Evolutionary conservation across 1,284 basidiomycete genomes (phyloP), one percentile per base, ranked within the genome.

Genomic region (Phylloporus sp.): DNA sequence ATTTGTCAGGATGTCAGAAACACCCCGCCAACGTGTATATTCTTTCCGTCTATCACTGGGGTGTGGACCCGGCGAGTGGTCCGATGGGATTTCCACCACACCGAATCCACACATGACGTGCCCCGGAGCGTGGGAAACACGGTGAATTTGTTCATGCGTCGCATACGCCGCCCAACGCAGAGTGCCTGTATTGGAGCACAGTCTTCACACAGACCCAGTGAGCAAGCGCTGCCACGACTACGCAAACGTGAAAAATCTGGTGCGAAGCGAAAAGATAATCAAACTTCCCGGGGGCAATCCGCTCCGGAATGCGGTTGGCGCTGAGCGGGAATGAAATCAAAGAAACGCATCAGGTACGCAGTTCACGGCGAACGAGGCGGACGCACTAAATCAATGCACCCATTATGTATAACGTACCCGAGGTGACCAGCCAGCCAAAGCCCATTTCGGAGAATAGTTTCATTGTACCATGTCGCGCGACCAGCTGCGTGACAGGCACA

Each of bases 231-330:
- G 93, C 95, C 29, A 88, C 76, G 52, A 96, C 82, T 31, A 96
- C 94, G 72, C 88, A 90, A 68, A 87, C 73, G 74, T 97, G 95
- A 77, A 98, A 97, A 71, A 96, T 91, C 77, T 92, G 91, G 80
- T 96, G 94, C 37, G 91, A 94, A 1, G 91, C 84, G 60, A 90
- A 86, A 68, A 95, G 84, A 73, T 86, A 84, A 79, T 97, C 94
- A 73, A 95, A 95, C 66, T 78, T 86, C 57, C 94, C 94, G 2
- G 94, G 94, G 15, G 82, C 81, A 66, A 91, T 82, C 34, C 88
- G 81, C 73, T 97, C 95, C 31, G 95, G 95, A 60, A 96, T 84
- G 58, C 94, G 85, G 69, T 90, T 89, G 44, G 93, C 93, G 77
- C 90, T 95, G 76, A 61, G 68, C 68, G 71, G 63, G 69, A 73